A percentile compares a stretch with the other conserved stretches of the same genome.
Conservation (phyloP, 2,329 filamentous ascomycete genomes). For the Cytospora mali region DNA sequence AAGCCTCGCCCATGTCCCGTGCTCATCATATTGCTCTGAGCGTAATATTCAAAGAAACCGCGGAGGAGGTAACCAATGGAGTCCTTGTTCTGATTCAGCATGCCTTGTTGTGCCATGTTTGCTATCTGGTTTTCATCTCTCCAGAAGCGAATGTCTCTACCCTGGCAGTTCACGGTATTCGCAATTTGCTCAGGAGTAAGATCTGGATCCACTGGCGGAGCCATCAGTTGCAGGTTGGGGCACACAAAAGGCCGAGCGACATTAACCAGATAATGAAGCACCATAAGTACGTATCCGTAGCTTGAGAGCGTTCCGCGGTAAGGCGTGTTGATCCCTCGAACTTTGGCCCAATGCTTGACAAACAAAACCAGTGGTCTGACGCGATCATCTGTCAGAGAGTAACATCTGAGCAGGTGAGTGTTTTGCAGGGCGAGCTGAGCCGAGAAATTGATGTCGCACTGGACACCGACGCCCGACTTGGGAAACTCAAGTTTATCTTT, state of each 20-base stretch:
- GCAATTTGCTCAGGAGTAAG: slow-evolving; percentile 43
- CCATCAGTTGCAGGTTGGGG: slow-evolving; percentile 74
- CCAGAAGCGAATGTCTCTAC: slow-evolving; percentile 77
- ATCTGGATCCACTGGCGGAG: slow-evolving; percentile 44
- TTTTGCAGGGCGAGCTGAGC: slow-evolving; percentile 84
- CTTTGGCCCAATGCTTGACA: slow-evolving; percentile 88
- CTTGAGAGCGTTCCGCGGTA: slow-evolving; percentile 86
- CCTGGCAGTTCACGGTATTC: slow-evolving; percentile 56
- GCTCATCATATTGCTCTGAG: slow-evolving; percentile 59
- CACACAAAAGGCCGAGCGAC: slow-evolving; percentile 78
- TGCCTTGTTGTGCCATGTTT: slow-evolving; percentile 57
- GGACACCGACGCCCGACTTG: slow-evolving; percentile 75
- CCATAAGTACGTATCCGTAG: slow-evolving; percentile 92
- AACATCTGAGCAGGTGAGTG: slow-evolving; percentile 79
- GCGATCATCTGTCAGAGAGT: slow-evolving; percentile 76
- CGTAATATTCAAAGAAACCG: slow-evolving; percentile 89
- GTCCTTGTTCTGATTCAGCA: slow-evolving; percentile 69
- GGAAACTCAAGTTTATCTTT: slow-evolving; percentile 73
- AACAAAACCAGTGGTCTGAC: slow-evolving; percentile 81
- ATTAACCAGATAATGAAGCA: slow-evolving; percentile 87
- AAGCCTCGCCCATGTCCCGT: slow-evolving; percentile 62
- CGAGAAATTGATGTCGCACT: slow-evolving; percentile 91
- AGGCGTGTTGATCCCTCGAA: slow-evolving; percentile 80
- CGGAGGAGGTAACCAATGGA: slow-evolving; percentile 71
- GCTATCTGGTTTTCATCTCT: slow-evolving; percentile 71